Evolutionary conservation across 257 asterid genomes (phyloP).

Genomic region (Solanum peruvianum): DNA sequence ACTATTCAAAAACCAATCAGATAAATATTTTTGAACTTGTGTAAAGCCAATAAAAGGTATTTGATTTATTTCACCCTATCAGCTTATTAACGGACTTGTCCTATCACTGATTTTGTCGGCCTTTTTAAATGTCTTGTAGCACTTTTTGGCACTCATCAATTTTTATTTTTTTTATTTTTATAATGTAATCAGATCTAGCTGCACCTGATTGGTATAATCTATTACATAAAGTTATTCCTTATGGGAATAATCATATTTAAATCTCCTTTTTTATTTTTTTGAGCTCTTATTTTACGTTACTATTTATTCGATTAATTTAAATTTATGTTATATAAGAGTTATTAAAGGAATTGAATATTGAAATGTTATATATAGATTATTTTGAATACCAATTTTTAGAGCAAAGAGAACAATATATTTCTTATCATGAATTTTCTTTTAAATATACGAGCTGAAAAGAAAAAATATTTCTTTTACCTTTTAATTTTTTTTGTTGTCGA

Average conservation of each 20-base stretch:
- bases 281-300: no score
- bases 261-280: neutral
- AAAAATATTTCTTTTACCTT: neutral
- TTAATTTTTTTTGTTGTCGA: neutral
- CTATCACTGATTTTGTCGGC: neutral
- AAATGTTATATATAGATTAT: neutral
- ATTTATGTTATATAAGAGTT: neutral
- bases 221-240: neutral
- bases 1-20: neutral
- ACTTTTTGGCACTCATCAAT: neutral
- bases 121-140: constrained; percentile 4
- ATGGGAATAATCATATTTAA: constrained; percentile 1
- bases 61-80: neutral
- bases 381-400: neutral
- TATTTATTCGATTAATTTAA: no score
- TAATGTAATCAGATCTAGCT: neutral
- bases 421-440: neutral
- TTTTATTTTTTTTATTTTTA: neutral
- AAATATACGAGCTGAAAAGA: neutral
- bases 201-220: neutral
- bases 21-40: neutral
- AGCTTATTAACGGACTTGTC: neutral
- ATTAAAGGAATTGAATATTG: neutral
- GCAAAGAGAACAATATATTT: neutral
- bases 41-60: neutral